A percentile compares a stretch with the other conserved stretches of the same genome.
phyloP scores from a whole-genome alignment of 1,139 yeast genomes.

The Geotrichum carabidarum region DNA sequence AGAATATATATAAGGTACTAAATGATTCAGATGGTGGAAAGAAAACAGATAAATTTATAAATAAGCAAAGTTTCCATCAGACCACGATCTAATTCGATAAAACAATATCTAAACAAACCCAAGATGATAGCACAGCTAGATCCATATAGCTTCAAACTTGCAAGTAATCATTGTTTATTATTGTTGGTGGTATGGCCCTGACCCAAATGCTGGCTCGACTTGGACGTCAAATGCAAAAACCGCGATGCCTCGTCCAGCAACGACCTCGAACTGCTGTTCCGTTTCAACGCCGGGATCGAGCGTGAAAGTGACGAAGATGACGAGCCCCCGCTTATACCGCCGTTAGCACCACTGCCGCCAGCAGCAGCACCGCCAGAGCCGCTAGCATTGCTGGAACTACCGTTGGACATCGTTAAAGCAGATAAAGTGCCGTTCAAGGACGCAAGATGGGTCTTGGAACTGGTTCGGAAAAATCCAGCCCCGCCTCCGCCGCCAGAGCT shows the following conservation, averaged over 20 bases:
- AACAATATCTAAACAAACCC: neutral
- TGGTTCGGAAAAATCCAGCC: constrained; percentile 9
- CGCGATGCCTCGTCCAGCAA: constrained; percentile 16
- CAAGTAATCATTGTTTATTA: no score
- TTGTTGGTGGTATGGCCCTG: no score
- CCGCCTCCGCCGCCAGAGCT: neutral
- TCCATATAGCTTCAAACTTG: no score
- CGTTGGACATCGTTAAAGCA: neutral
- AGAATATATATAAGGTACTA: no score
- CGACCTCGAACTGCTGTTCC: constrained; percentile 11
- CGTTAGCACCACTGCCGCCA: neutral
- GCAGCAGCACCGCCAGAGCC: neutral
- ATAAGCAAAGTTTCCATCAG: no score
- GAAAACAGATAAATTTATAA: no score
- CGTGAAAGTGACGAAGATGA: neutral
- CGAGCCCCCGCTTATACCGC: neutral
- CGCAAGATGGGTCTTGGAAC: constrained; percentile 13
- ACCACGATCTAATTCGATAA: no score
- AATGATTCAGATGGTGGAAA: no score
- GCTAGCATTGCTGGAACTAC: neutral
- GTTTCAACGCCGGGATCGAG: neutral
- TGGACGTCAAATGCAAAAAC: constrained; percentile 9
- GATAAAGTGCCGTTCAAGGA: neutral
- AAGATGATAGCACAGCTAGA: no score
- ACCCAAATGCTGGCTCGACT: neutral